phyloP scores from a whole-genome alignment of 305 asterid species.

The Stenogyne calaminthoides region DNA sequence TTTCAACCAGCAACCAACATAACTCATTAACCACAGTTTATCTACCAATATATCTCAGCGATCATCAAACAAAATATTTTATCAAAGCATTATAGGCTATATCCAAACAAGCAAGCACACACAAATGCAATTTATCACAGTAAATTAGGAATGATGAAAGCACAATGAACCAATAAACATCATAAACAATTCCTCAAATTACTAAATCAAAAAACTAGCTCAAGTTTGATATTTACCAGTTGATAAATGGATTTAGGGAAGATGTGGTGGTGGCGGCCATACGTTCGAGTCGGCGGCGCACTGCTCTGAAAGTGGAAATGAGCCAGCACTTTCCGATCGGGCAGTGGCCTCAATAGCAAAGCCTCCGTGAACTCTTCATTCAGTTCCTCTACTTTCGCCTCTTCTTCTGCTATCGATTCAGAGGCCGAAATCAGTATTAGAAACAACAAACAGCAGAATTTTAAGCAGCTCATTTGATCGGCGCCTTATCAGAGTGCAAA shows the following conservation, averaged over 20 bases:
- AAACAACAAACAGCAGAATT: slow-evolving; percentile 36
- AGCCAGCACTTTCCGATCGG: slow-evolving; percentile 87
- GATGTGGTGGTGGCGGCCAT: slow-evolving; percentile 90
- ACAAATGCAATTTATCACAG: not conserved
- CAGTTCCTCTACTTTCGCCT: slow-evolving; percentile 33
- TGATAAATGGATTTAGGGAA: slow-evolving; percentile 96
- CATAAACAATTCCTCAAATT: not conserved
- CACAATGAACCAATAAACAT: not conserved
- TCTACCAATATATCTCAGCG: not conserved
- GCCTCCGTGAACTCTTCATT: slow-evolving; percentile 85
- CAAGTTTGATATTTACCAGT: slow-evolving; percentile 50
- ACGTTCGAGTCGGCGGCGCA: slow-evolving; percentile 67
- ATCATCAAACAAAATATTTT: slow-evolving; percentile 10
- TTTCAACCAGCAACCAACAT: not conserved
- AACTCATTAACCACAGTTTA: slow-evolving; percentile 11
- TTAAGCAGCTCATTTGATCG: slow-evolving; percentile 44
- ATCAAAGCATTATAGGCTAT: not conserved
- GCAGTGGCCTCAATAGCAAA: slow-evolving; percentile 82
- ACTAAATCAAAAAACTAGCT: not conserved
- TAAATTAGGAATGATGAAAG: not conserved
- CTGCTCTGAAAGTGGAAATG: slow-evolving; percentile 89
- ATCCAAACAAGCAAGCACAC: not conserved
- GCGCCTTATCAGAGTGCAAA: not conserved
- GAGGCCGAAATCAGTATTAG: slow-evolving; percentile 38
- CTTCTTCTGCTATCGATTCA: slow-evolving; percentile 47